These are phyloP conservation scores for Hanseniaspora opuntiae DNA, from an alignment of 805 yeast species.

Conservation along the genomic window DNA sequence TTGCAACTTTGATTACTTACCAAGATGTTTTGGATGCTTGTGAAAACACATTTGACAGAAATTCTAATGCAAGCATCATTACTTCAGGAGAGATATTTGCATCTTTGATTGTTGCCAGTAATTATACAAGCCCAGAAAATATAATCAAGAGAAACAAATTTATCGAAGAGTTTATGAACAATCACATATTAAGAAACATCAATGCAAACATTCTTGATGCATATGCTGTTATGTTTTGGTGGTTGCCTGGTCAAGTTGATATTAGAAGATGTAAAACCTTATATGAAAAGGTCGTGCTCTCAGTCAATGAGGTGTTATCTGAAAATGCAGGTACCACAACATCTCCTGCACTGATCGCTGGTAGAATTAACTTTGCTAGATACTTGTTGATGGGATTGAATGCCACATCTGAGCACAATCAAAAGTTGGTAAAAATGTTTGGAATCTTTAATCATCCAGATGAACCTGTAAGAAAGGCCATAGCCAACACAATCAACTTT, in stretches of 20 bases:
- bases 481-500: constrained; percentile 29
- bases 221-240: constrained; percentile 69
- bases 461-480: constrained; percentile 53
- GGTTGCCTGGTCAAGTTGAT: constrained; percentile 56
- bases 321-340: not conserved
- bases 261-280: constrained; percentile 44
- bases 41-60: constrained; percentile 38
- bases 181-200: constrained; percentile 42
- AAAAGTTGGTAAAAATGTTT: constrained; percentile 30
- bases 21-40: constrained; percentile 42
- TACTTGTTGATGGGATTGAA: constrained; percentile 37
- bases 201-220: constrained; percentile 59
- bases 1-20: constrained; percentile 28
- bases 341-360: constrained; percentile 7
- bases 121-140: constrained; percentile 28
- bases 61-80: constrained; percentile 66
- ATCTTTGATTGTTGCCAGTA: constrained; percentile 45
- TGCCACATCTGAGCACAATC: constrained; percentile 44
- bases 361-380: constrained; percentile 32
- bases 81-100: constrained; percentile 56
- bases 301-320: not conserved
- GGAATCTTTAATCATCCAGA: constrained; percentile 45
- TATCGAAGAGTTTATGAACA: constrained; percentile 31
- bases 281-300: constrained; percentile 3
- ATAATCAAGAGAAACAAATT: constrained; percentile 32